A percentile compares a stretch with the other conserved stretches of the same genome.
phyloP scores from a whole-genome alignment of 371 early-diverging fungal genomes.

The Mucor circinelloides region DNA sequence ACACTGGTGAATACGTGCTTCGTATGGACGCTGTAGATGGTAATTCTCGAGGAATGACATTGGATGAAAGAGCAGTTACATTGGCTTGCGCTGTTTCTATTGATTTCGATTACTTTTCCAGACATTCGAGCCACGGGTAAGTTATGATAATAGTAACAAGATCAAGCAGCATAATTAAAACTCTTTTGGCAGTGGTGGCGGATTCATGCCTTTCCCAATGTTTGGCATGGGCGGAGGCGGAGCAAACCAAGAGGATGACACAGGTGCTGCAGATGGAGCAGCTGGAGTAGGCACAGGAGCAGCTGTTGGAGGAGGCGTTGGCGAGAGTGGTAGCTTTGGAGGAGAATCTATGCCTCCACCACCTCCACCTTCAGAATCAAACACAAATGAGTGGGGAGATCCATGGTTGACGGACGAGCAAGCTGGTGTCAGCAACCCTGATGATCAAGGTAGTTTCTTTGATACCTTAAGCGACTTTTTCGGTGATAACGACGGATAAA shows the following conservation, averaged over 20 bases:
- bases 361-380: conserved; percentile 16
- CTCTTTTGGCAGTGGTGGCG: conserved; percentile 26
- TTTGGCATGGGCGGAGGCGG: conserved; percentile 45
- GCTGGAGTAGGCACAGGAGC: neutral
- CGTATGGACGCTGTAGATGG: conserved; percentile 73
- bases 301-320: neutral
- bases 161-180: neutral
- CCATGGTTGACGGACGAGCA: conserved; percentile 46
- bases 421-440: conserved; percentile 44
- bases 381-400: conserved; percentile 37
- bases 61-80: conserved; percentile 85
- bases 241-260: conserved; percentile 7
- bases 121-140: conserved; percentile 73
- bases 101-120: conserved; percentile 90
- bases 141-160: neutral
- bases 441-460: conserved; percentile 28
- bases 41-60: conserved; percentile 60
- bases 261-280: neutral
- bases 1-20: conserved; percentile 83
- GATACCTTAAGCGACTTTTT: conserved; percentile 30
- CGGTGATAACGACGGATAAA: conserved; percentile 14
- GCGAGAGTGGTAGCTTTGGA: neutral
- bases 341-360: conserved; percentile 1
- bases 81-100: conserved; percentile 86
- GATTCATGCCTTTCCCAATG: conserved; percentile 50